phyloP scores from a whole-genome alignment of 768 basidiomycete genomes.

The Calocera viscosa region DNA sequence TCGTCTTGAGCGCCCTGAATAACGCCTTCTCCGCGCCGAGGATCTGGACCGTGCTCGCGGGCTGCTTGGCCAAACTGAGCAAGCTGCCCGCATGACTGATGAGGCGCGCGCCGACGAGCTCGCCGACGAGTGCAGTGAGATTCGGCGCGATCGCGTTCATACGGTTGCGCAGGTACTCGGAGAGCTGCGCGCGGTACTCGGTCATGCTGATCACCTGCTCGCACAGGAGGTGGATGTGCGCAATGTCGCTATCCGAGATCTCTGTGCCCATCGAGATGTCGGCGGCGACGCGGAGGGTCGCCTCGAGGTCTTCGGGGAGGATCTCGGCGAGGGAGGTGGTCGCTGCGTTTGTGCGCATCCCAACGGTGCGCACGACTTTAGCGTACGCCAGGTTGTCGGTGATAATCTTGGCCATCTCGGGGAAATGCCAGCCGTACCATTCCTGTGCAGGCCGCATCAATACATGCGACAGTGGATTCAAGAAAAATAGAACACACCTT shows the following conservation, averaged over 20 bases:
- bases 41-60: constrained; percentile 67
- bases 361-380: constrained; percentile 85
- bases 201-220: constrained; percentile 98
- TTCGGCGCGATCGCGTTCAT: constrained; percentile 99
- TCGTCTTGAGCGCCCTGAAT: constrained; percentile 64
- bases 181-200: constrained; percentile 84
- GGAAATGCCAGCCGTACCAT: constrained; percentile 99
- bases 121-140: constrained; percentile 71
- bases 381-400: constrained; percentile 95
- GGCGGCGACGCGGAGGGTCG: constrained; percentile 84
- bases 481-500: constrained; percentile 48
- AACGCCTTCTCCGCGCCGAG: constrained; percentile 67
- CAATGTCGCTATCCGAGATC: constrained; percentile 90
- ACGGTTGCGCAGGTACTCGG: constrained; percentile 92
- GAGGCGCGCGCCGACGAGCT: constrained; percentile 61
- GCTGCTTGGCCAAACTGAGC: constrained; percentile 59
- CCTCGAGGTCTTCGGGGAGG: constrained; percentile 95
- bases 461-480: background rate
- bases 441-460: constrained; percentile 46
- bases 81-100: constrained; percentile 65
- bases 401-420: constrained; percentile 97
- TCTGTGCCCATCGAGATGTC: constrained; percentile 99
- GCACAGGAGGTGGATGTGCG: constrained; percentile 92
- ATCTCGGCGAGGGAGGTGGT: constrained; percentile 76
- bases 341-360: constrained; percentile 79